Evolutionary conservation across 345 rosid genomes (phyloP), one percentile per base, ranked within the genome.

Genomic region (Salix exigua): DNA sequence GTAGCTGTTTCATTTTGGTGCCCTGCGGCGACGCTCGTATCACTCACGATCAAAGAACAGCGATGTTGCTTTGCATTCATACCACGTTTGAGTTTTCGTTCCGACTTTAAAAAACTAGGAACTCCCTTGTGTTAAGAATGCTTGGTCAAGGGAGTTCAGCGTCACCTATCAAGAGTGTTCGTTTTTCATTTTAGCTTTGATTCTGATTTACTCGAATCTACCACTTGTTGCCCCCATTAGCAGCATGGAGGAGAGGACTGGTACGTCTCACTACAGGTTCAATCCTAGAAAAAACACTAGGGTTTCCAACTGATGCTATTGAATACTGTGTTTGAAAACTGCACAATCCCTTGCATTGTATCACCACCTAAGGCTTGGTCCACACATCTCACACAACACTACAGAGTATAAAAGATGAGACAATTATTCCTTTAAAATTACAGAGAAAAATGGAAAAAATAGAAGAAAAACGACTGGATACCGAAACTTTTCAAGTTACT

Each of bases 401-500:
- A 17, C 30, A 7, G 58, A 28, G 53, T 19, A 42, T 16, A 51
- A 64, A 44, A 64, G 68, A 63, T 71, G 28, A 51, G 8, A 46
- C n/a, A 14, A 76, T 73, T 75, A 60, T 72, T 80, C 70, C 26
- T 68, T 37, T 62, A 81, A 73, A 53, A 71, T 78, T 77, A 75
- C 75, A 77, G 8, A 44, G 9, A 44, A 71, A 61, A 10, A 76
- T 7, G 2, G 25, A 64, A 40, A 44, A 23, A 51, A 48, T 35
- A 72, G 38, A 66, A 17, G 60, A 33, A 33, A 33, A 33, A 33
- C 6, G 7, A 73, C n/a, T n/a, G n/a, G n/a, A n/a, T n/a, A n/a
- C n/a, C n/a, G n/a, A n/a, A n/a, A n/a, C n/a, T n/a, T n/a, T n/a
- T n/a, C n/a, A n/a, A 71, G 63, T 44, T 26, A 50, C 44, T 68